Conservation (phyloP, 768 basidiomycete species). For the Suillus placidus region DNA sequence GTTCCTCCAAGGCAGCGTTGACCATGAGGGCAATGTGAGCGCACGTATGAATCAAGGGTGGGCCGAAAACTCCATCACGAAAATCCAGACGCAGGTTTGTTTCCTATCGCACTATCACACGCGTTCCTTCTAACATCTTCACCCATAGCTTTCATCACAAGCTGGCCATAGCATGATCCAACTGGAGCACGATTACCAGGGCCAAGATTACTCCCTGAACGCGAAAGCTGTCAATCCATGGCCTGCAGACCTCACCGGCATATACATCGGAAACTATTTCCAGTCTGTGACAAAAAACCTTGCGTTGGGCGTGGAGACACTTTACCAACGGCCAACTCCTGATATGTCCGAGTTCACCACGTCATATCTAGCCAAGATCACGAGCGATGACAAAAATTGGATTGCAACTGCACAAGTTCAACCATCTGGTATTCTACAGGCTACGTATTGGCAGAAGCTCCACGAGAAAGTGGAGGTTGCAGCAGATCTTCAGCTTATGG, state of each 20-base stretch:
- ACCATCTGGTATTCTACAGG: conserved; percentile 78
- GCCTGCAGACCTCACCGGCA: conserved; percentile 83
- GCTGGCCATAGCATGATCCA: conserved; percentile 89
- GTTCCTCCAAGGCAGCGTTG: conserved; percentile 91
- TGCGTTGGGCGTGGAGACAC: conserved; percentile 82
- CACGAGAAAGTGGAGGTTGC: conserved; percentile 98
- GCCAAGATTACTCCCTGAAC: conserved; percentile 84
- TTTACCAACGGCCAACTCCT: conserved; percentile 80
- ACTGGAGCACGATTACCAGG: conserved; percentile 91
- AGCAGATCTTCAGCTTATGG: conserved; percentile 85
- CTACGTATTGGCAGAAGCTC: conserved; percentile 96
- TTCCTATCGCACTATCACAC: background rate
- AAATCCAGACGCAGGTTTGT: conserved; percentile 82
- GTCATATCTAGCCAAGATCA: conserved; percentile 83
- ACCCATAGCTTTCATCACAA: conserved; percentile 68
- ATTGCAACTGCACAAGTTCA: conserved; percentile 93
- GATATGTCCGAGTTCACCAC: conserved; percentile 69
- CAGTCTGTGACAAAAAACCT: conserved; percentile 92
- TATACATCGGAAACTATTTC: conserved; percentile 89
- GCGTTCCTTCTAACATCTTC: conserved; percentile 19
- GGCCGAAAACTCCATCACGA: conserved; percentile 75
- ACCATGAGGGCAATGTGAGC: conserved; percentile 90
- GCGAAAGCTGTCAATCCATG: conserved; percentile 91
- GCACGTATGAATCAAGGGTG: conserved; percentile 90
- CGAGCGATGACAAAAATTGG: conserved; percentile 73